phyloP scores from a whole-genome alignment of 192 early-diverging fungal genomes.

The Gryganskiella cystojenkinii region DNA sequence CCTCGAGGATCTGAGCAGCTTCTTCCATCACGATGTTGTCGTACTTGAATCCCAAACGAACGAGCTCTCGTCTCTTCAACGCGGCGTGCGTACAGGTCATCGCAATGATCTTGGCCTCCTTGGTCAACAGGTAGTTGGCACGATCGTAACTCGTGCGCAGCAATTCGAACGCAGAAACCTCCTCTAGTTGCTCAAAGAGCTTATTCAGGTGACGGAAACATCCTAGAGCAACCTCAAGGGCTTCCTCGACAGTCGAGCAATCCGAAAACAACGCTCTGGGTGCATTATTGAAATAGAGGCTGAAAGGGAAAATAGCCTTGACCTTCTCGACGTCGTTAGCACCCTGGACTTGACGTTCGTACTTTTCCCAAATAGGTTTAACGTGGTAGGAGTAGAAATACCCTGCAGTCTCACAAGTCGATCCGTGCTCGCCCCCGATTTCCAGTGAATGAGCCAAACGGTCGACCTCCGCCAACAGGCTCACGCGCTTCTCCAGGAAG shows the following conservation, averaged over 20 bases:
- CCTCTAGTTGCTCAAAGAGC: conserved; percentile 90
- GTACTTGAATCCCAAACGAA: conserved; percentile 92
- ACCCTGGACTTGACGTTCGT: conserved; percentile 20
- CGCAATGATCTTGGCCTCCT: conserved; percentile 96
- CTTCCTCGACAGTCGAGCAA: conserved; percentile 57
- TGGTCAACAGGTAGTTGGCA: conserved; percentile 91
- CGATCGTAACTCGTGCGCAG: conserved; percentile 82
- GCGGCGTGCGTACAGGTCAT: conserved; percentile 99
- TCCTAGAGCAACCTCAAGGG: conserved; percentile 73
- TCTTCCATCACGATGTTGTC: conserved; percentile 98
- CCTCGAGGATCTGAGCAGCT: conserved; percentile 93
- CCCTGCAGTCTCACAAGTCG: conserved; percentile 92
- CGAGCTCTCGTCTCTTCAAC: conserved; percentile 87
- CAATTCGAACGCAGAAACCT: conserved; percentile 95
- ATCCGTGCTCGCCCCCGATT: conserved; percentile 87
- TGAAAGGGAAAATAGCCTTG: conserved; percentile 82
- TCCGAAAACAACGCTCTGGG: conserved; percentile 77
- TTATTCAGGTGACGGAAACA: conserved; percentile 84
- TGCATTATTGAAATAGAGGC: conserved; percentile 75
- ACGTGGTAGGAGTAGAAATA: conserved; percentile 91
- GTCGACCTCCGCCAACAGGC: conserved; percentile 81
- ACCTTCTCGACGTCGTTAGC: conserved; percentile 51
- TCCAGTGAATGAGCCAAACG: conserved; percentile 78
- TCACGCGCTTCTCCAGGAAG: conserved; percentile 84
- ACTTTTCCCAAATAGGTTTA: conserved; percentile 71